Conservation (phyloP, 257 asterid genomes). For the Osmanthus fragrans region DNA sequence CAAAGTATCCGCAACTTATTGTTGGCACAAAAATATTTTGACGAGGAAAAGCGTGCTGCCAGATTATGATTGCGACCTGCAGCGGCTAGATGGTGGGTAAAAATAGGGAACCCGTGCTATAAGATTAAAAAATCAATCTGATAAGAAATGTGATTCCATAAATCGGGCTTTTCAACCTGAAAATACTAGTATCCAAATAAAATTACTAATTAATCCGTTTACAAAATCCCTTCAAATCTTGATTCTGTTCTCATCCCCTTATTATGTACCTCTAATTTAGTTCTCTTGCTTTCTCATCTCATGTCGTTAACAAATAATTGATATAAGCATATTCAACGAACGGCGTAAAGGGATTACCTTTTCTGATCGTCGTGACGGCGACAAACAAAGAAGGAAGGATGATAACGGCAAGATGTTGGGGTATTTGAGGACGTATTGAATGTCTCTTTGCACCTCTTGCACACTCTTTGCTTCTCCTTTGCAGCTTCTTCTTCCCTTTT, state of each 20-base stretch:
- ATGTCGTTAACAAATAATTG: no score
- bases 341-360: conserved; percentile 42
- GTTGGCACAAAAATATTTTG: neutral
- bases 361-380: conserved; percentile 98
- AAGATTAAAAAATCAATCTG: neutral
- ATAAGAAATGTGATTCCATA: no score
- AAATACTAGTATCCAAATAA: no score
- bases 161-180: no score
- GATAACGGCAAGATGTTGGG: conserved; percentile 65
- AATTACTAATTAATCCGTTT: no score
- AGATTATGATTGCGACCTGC: neutral
- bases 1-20: neutral
- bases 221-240: no score
- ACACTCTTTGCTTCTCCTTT: conserved; percentile 31
- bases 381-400: conserved; percentile 87
- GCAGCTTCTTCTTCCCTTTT: conserved; percentile 16
- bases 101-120: neutral
- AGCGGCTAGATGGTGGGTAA: neutral
- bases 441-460: conserved; percentile 70
- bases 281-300: no score
- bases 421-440: conserved; percentile 50
- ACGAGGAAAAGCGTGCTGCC: neutral
- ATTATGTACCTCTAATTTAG: no score
- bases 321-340: neutral
- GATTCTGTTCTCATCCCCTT: no score